A percentile compares a stretch with the other conserved stretches of the same genome.
phyloP scores from a whole-genome alignment of 148 eudicot species.

The Heliosperma pusillum region DNA sequence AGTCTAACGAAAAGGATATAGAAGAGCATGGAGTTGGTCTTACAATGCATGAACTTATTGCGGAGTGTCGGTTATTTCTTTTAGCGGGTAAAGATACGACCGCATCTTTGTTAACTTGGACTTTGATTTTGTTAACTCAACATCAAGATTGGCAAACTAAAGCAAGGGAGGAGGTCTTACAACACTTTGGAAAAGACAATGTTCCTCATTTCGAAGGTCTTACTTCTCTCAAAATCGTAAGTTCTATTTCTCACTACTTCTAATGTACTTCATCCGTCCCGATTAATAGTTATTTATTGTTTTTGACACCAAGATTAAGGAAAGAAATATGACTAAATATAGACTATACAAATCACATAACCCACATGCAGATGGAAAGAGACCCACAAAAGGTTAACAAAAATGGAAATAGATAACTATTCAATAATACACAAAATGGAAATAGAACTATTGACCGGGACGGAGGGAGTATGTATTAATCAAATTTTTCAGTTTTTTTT shows the following conservation, averaged over 20 bases:
- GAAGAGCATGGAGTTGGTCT: constrained; percentile 22
- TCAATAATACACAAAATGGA: too few species aligned
- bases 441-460: too few species aligned
- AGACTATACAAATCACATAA: too few species aligned
- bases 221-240: constrained; percentile 20
- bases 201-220: constrained; percentile 21
- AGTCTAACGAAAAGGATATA: constrained; percentile 15
- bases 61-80: constrained; percentile 22
- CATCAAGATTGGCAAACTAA: constrained; percentile 27
- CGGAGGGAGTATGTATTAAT: too few species aligned
- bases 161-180: constrained; percentile 29
- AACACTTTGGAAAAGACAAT: constrained; percentile 11
- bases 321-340: too few species aligned
- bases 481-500: too few species aligned
- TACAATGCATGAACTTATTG: constrained; percentile 14
- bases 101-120: constrained; percentile 21
- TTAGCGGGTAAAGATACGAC: constrained; percentile 29
- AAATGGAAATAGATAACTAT: too few species aligned
- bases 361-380: too few species aligned
- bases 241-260: neutral
- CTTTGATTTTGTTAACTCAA: constrained; percentile 17
- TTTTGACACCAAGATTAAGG: too few species aligned
- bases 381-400: too few species aligned
- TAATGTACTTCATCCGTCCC: too few species aligned
- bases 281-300: too few species aligned